Conservation (phyloP, 768 basidiomycete genomes). For the Collybia sordida region DNA sequence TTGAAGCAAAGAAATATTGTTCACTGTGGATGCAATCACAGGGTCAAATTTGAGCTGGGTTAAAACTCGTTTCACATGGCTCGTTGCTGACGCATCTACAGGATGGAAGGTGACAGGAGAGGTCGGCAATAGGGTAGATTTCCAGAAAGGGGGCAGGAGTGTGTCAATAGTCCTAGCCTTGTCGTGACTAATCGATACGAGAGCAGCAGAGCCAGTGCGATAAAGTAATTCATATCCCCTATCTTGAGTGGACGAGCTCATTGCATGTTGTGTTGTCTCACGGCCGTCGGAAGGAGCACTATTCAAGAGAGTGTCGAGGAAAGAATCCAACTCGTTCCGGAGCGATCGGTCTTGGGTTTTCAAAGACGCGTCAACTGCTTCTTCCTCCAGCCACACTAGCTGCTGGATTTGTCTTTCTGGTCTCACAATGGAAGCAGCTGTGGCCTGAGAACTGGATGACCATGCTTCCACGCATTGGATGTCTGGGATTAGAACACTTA, state of each 20-base stretch:
- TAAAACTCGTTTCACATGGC: conserved; percentile 59
- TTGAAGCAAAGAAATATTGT: conserved; percentile 63
- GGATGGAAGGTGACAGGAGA: conserved; percentile 48
- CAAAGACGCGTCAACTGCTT: conserved; percentile 47
- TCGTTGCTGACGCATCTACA: conserved; percentile 54
- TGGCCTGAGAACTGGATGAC: conserved; percentile 23
- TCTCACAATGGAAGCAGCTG: conserved; percentile 24
- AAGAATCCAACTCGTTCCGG: conserved; percentile 30
- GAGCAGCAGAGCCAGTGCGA: conserved; percentile 39
- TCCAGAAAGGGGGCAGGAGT: conserved; percentile 73
- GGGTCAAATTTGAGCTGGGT: conserved; percentile 65
- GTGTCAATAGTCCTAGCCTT: conserved; percentile 52
- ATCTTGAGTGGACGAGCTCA: conserved; percentile 7
- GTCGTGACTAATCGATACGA: conserved; percentile 46
- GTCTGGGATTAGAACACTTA: conserved; percentile 48
- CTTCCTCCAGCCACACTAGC: conserved; percentile 63
- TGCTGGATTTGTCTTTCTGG: conserved; percentile 29
- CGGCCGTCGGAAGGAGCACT: conserved; percentile 3
- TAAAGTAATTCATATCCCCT: conserved; percentile 39
- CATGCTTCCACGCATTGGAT: conserved; percentile 38
- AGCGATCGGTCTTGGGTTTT: conserved; percentile 27
- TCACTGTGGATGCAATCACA: conserved; percentile 63
- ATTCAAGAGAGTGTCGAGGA: conserved; percentile 28
- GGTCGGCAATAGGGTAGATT: conserved; percentile 59
- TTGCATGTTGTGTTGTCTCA: conserved; percentile 14